phyloP scores from a whole-genome alignment of 2,329 filamentous ascomycete genomes.

The Pseudofabraea citricarpa region DNA sequence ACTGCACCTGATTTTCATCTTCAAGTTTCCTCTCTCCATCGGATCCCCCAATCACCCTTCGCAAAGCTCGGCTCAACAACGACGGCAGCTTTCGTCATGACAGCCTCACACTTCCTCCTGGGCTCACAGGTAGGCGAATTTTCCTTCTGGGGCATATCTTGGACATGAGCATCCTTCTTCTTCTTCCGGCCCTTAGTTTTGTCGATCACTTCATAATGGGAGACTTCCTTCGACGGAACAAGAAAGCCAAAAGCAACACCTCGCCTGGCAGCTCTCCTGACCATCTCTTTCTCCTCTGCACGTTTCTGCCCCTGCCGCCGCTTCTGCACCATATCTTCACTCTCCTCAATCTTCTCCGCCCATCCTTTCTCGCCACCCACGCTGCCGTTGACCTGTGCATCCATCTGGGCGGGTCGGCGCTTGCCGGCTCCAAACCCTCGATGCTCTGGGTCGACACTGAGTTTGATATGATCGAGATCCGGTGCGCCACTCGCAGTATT shows the following conservation, averaged over 20 bases:
- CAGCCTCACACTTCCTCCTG: constrained; percentile 48
- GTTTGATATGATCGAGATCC: neutral
- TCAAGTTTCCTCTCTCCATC: constrained; percentile 52
- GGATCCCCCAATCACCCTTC: constrained; percentile 54
- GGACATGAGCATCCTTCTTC: neutral
- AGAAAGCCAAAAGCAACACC: constrained; percentile 1
- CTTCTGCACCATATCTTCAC: neutral
- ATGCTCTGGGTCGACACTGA: neutral
- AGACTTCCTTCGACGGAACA: neutral
- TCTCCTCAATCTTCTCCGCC: constrained; percentile 1
- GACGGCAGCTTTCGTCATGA: constrained; percentile 44
- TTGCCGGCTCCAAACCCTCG: neutral
- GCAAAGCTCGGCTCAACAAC: constrained; percentile 57
- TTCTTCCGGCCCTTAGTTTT: constrained; percentile 1
- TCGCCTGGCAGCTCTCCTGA: neutral
- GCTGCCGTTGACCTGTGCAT: neutral
- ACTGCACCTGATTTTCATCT: too few relatives aligned
- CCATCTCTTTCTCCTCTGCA: constrained; percentile 2
- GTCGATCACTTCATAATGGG: neutral
- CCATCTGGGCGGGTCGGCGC: neutral
- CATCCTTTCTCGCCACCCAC: constrained; percentile 1
- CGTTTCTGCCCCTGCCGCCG: constrained; percentile 1
- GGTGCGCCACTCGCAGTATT: neutral
- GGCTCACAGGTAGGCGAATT: neutral
- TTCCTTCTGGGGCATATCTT: neutral